Conservation (phyloP, 768 basidiomycete species). For the Boletus rubescentipes region DNA sequence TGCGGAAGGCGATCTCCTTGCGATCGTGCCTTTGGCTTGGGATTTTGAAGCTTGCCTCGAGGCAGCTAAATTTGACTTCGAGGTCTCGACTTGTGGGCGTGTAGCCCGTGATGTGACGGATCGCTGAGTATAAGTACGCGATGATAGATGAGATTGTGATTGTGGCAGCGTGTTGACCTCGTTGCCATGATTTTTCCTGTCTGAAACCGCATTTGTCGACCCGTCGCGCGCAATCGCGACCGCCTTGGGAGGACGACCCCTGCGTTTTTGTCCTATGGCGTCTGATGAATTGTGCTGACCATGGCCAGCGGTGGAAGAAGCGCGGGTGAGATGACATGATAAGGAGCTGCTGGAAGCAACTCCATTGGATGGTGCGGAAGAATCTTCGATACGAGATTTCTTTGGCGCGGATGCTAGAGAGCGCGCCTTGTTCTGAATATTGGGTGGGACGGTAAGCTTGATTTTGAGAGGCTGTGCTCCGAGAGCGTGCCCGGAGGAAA, state of each 20-base stretch:
- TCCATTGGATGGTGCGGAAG: constrained; percentile 39
- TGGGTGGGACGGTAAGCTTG: constrained; percentile 65
- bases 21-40: constrained; percentile 39
- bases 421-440: constrained; percentile 47
- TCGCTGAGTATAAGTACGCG: constrained; percentile 20
- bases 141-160: constrained; percentile 37
- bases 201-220: constrained; percentile 15
- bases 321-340: constrained; percentile 6
- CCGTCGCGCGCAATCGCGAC: constrained; percentile 34
- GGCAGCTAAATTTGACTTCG: constrained; percentile 32
- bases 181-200: constrained; percentile 29
- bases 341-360: constrained; percentile 30
- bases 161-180: constrained; percentile 35
- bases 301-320: constrained; percentile 30
- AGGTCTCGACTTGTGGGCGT: constrained; percentile 23
- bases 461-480: constrained; percentile 56
- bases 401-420: constrained; percentile 25
- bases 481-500: constrained; percentile 31
- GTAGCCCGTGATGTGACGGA: constrained; percentile 23
- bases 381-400: constrained; percentile 26
- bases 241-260: constrained; percentile 58
- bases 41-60: constrained; percentile 38
- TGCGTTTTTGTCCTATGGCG: constrained; percentile 40
- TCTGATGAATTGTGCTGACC: constrained; percentile 20
- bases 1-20: constrained; percentile 19